A percentile compares a stretch with the other conserved stretches of the same genome.
Conservation (phyloP, 2,329 filamentous ascomycete species). For the Penicillium sp. region DNA sequence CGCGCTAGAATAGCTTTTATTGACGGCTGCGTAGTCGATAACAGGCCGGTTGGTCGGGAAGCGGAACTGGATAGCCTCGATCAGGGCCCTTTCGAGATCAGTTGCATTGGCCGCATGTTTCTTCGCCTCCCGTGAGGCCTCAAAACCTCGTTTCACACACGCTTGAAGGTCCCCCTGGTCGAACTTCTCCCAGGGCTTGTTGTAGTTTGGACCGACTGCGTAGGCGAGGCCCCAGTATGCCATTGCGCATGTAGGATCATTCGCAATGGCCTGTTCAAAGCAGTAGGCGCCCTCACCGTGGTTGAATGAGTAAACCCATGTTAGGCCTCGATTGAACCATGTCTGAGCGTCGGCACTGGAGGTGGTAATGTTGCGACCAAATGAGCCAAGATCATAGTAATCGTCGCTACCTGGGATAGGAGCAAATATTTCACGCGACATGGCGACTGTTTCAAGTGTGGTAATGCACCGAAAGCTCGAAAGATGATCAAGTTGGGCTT, state of each 20-base stretch:
- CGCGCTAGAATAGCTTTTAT: conserved; percentile 58
- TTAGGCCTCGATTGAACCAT: conserved; percentile 72
- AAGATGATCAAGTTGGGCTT: too few relatives aligned
- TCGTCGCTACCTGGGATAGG: conserved; percentile 18
- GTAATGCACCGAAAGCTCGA: too few relatives aligned
- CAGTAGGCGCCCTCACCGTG: conserved; percentile 65
- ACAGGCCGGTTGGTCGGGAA: conserved; percentile 55
- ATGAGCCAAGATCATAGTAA: conserved; percentile 59
- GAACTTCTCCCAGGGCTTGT: conserved; percentile 53
- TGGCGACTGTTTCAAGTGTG: too few relatives aligned
- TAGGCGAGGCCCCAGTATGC: conserved; percentile 53
- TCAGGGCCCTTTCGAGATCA: conserved; percentile 59
- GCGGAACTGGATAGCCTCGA: conserved; percentile 59
- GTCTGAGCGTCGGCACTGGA: conserved; percentile 52
- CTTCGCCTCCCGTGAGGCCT: conserved; percentile 48
- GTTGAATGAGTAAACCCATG: conserved; percentile 75
- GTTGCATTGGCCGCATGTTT: conserved; percentile 37
- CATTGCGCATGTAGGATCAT: conserved; percentile 47
- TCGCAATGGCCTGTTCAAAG: conserved; percentile 45
- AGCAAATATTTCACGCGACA: too few relatives aligned
- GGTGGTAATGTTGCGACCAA: conserved; percentile 57
- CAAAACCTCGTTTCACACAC: conserved; percentile 48
- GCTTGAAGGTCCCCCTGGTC: conserved; percentile 44
- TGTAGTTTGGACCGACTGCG: conserved; percentile 53
- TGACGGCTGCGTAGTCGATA: conserved; percentile 53